Conservation (phyloP, 129 eudicot genomes). For the Lactuca sativa region DNA sequence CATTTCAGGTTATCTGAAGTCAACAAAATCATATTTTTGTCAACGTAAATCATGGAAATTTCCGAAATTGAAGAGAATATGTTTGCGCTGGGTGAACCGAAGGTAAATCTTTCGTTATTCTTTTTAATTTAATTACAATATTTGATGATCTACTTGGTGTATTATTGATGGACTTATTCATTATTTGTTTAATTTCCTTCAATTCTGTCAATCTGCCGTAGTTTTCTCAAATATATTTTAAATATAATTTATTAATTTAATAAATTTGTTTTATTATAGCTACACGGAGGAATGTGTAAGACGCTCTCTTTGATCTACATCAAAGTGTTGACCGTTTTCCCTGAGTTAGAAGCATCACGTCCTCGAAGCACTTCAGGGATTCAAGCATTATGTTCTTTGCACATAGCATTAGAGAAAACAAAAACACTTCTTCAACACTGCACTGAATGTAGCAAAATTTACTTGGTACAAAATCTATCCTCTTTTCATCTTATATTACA, state of each 20-base stretch:
- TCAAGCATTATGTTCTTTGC: conserved; percentile 94
- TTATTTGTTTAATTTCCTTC: background rate
- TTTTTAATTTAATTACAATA: background rate
- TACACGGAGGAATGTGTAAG: conserved; percentile 97
- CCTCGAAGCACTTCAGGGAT: conserved; percentile 97
- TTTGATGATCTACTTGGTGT: background rate
- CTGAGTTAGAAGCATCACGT: conserved; percentile 85
- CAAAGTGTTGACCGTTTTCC: conserved; percentile 74
- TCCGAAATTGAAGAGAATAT: conserved; percentile 81
- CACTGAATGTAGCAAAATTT: conserved; percentile 93
- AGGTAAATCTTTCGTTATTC: conserved; percentile 44
- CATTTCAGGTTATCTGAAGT: conserved; percentile 35
- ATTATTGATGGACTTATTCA: background rate
- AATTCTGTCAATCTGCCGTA: background rate
- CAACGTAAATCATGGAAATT: conserved; percentile 58
- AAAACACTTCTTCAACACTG: conserved; percentile 92
- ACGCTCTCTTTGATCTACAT: conserved; percentile 60
- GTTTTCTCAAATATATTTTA: background rate
- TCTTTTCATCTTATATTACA: background rate
- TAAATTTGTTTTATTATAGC: conserved; percentile 40
- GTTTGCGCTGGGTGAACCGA: conserved; percentile 83
- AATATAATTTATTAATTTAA: background rate
- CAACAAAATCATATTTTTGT: conserved; percentile 13
- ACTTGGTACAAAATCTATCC: conserved; percentile 57
- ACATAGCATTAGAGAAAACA: conserved; percentile 94